These are phyloP conservation scores for Ophiostoma ips DNA, from an alignment of 2,329 filamentous ascomycete genomes.

Conservation along the genomic window DNA sequence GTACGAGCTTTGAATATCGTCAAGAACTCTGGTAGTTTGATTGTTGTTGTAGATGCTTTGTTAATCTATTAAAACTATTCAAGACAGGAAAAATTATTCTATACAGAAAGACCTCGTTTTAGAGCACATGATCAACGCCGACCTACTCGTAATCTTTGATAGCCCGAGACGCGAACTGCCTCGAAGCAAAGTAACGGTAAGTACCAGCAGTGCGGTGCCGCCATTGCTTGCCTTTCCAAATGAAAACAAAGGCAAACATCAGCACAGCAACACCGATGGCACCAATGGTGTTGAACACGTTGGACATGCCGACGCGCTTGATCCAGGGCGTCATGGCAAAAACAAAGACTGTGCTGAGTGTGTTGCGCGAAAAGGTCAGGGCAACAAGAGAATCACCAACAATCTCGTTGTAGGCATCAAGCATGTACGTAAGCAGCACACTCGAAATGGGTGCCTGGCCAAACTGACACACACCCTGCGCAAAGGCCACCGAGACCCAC, in stretches of 20 bases:
- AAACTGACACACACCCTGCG: constrained; percentile 11
- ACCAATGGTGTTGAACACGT: constrained; percentile 11
- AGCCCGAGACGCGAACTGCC: constrained; percentile 9
- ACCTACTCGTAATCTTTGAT: constrained; percentile 4
- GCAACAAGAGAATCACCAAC: constrained; percentile 11
- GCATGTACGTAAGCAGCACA: constrained; percentile 10
- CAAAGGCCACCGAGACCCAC: constrained; percentile 13
- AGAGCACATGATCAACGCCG: too few species aligned
- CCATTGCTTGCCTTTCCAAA: constrained; percentile 9
- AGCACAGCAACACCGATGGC: constrained; percentile 6
- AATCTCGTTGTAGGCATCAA: constrained; percentile 11
- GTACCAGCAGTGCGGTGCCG: constrained; percentile 1
- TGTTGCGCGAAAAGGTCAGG: constrained; percentile 8
- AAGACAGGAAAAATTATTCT: too few species aligned
- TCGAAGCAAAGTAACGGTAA: constrained; percentile 2
- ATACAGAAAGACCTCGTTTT: too few species aligned
- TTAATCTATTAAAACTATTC: too few species aligned
- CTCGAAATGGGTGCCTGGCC: constrained; percentile 8
- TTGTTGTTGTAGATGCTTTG: too few species aligned
- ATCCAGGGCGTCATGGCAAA: constrained; percentile 10
- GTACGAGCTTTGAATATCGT: too few species aligned
- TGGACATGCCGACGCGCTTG: constrained; percentile 8
- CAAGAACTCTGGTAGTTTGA: too few species aligned
- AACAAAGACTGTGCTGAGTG: constrained; percentile 9
- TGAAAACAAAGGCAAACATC: constrained; percentile 9